Base-by-base conservation (phyloP, 2,329 filamentous ascomycete species). In the Xylariomycetidae sp. region DNA sequence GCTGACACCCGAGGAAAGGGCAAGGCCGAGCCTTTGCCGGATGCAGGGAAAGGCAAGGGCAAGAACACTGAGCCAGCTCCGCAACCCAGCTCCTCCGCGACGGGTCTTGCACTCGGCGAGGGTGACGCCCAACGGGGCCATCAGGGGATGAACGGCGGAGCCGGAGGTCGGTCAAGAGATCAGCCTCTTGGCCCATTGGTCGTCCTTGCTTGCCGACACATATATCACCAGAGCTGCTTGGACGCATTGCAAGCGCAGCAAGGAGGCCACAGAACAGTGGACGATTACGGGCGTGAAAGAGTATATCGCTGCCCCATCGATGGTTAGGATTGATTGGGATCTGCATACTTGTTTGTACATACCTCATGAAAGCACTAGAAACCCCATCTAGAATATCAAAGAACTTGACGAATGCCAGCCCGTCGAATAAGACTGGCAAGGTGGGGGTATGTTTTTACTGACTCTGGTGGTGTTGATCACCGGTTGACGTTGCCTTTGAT, bases 201-300 rank as follows among this genome's bases (percentile, higher is more conserved):
- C 8, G 72, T 85, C 30, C 61, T 85, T 48, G 80, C 79, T 15
- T 85, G 81, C 54, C 68, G 80, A 35, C 81, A 85, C 56, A 74
- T 83, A 13, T 84, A 82, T 48, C 81, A 85, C 60, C 70, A 78
- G 53, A 66, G 63, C 17, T 88, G 81, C 52, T 62, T 85, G 24
- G 84, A 90, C 52, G 70, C 75, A 38, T 57, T 82, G 44, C 74
- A 76, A 46, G 69, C 68, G 20, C 65, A 71, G 40, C 65, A 67
- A 35, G 70, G 68, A 42, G 54, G 49, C 40, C 49, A 54, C 43
- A 67, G 62, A 36, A 71, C 61, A 39, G 59, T 68, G 6, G 60
- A 61, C 20, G 65, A 61, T 25, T 52, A 55, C 31, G 60, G 58
- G 10, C 56, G 57, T 33, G 63, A 70, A 43, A 58, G 61, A 42